Conservation (phyloP, 139 green algal genomes). For the Penium margaritaceum region DNA sequence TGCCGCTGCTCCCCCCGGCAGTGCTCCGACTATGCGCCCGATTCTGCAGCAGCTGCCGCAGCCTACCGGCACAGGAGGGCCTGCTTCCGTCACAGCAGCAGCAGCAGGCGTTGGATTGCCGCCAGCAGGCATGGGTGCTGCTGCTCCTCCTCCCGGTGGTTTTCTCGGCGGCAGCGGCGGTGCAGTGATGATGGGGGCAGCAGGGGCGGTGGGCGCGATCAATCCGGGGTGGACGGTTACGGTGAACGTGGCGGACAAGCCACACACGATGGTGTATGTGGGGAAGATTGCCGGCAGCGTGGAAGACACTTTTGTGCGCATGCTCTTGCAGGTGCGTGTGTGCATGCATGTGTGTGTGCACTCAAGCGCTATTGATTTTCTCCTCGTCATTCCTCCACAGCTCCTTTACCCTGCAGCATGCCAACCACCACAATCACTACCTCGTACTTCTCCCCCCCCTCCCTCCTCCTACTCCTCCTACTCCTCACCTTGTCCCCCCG, state of each 20-base stretch:
- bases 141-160: no score
- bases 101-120: no score
- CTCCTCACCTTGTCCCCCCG: neutral
- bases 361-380: neutral
- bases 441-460: neutral
- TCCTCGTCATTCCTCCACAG: neutral
- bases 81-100: no score
- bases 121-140: no score
- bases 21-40: no score
- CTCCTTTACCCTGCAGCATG: neutral
- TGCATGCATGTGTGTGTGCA: neutral
- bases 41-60: no score
- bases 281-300: conserved; percentile 70
- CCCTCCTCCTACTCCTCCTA: neutral
- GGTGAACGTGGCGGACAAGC: conserved; percentile 30
- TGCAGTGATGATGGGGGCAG: no score
- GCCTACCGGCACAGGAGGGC: no score
- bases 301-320: conserved; percentile 56
- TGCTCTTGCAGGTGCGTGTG: conserved; percentile 61
- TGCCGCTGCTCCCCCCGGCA: no score
- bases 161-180: no score
- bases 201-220: no score
- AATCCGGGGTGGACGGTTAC: no score
- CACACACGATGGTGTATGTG: conserved; percentile 50
- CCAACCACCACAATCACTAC: neutral